These are phyloP conservation scores for Xylaria scruposa DNA, from an alignment of 495 filamentous ascomycete genomes.

Conservation along the genomic window DNA sequence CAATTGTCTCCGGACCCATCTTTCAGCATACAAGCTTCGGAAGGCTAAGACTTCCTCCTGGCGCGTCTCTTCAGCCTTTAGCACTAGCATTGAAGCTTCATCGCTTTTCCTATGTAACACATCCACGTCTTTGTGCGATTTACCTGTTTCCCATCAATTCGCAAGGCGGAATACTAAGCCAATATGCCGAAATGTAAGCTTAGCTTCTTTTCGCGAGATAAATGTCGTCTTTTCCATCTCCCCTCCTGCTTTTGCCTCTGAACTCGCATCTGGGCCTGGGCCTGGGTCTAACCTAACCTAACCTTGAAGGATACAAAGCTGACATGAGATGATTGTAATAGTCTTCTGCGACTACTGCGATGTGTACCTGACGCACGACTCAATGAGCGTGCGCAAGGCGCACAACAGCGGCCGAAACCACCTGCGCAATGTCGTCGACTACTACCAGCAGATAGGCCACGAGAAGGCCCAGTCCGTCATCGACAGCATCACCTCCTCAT, in stretches of 20 bases:
- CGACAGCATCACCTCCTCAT: constrained; percentile 93
- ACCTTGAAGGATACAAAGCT: constrained; percentile 3
- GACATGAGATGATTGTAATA: constrained; percentile 27
- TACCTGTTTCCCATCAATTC: not conserved
- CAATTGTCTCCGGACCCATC: not conserved
- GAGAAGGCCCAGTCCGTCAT: constrained; percentile 98
- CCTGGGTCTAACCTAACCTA: not conserved
- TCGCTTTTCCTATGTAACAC: not conserved
- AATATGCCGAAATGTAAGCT: constrained; percentile 55
- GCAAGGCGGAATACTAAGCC: constrained; percentile 13
- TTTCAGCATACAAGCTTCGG: not conserved
- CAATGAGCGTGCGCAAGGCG: constrained; percentile 98
- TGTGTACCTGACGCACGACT: constrained; percentile 99
- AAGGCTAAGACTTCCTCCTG: not conserved
- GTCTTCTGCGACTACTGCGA: constrained; percentile 96
- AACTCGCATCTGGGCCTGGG: not conserved
- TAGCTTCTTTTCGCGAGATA: not conserved
- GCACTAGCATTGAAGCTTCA: not conserved
- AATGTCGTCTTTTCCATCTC: not conserved
- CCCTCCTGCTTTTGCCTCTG: not conserved
- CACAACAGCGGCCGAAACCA: constrained; percentile 98
- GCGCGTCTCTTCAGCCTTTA: not conserved
- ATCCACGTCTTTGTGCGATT: not conserved
- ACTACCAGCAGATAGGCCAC: constrained; percentile 99
- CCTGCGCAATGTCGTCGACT: constrained; percentile 94